Evolutionary conservation across 805 yeast species (phyloP).

Genomic region (Lachancea dasiensis): DNA sequence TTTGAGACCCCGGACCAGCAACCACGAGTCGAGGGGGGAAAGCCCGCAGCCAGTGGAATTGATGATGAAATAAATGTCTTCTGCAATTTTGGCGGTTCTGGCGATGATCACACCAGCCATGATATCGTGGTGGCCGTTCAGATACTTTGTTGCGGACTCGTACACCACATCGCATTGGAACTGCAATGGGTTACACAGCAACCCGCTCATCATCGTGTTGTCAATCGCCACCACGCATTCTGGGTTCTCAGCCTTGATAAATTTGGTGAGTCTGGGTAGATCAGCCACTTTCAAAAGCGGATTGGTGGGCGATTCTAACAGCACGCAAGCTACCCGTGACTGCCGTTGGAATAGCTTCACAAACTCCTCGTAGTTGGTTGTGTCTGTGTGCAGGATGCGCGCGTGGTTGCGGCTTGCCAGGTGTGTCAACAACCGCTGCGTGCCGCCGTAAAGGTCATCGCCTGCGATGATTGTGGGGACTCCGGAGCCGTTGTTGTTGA

Average conservation of each 20-base stretch:
- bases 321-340: constrained; percentile 54
- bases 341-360: constrained; percentile 46
- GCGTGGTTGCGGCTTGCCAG: constrained; percentile 58
- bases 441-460: constrained; percentile 91
- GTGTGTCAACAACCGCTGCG: constrained; percentile 77
- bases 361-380: constrained; percentile 63
- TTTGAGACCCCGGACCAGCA: constrained; percentile 79
- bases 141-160: constrained; percentile 88
- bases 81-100: constrained; percentile 55
- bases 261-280: constrained; percentile 55
- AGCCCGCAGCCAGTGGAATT: constrained; percentile 90
- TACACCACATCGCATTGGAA: constrained; percentile 87
- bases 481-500: constrained; percentile 13
- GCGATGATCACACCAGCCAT: constrained; percentile 93
- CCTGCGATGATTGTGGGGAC: constrained; percentile 86
- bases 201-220: constrained; percentile 95
- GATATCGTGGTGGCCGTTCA: constrained; percentile 92
- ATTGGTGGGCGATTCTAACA: constrained; percentile 85
- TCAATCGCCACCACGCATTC: constrained; percentile 75
- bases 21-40: constrained; percentile 91
- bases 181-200: constrained; percentile 77
- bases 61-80: constrained; percentile 65
- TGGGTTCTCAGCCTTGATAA: constrained; percentile 64
- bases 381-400: constrained; percentile 70
- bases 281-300: constrained; percentile 88